Evolutionary conservation across 2,329 filamentous ascomycete genomes (phyloP).

Genomic region (Chaetomium olivaceum): DNA sequence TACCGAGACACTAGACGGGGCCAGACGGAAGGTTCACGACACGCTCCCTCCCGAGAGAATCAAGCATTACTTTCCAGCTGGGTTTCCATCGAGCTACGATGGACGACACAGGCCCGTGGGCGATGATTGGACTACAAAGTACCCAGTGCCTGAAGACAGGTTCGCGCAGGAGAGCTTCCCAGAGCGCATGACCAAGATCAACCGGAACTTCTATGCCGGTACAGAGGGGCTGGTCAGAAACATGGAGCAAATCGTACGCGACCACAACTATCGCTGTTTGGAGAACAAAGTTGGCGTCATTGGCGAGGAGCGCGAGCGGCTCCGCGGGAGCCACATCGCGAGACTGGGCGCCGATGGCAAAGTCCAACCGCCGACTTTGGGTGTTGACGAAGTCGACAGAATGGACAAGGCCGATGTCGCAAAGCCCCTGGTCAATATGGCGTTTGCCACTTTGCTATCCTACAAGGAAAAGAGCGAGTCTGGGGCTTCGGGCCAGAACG

Average conservation of each 20-base stretch:
- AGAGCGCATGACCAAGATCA: constrained; percentile 30
- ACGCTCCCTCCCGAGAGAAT: constrained; percentile 36
- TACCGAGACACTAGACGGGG: neutral
- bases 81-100: constrained; percentile 38
- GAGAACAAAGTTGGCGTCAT: constrained; percentile 42
- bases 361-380: constrained; percentile 35
- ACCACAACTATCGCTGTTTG: constrained; percentile 36
- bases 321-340: constrained; percentile 20
- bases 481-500: neutral
- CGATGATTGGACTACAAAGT: constrained; percentile 33
- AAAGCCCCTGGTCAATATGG: constrained; percentile 47
- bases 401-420: constrained; percentile 44
- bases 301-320: constrained; percentile 40
- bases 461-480: constrained; percentile 27
- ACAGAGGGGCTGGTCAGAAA: constrained; percentile 40
- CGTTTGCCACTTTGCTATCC: constrained; percentile 38
- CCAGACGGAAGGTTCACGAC: constrained; percentile 34
- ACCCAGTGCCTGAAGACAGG: constrained; percentile 31
- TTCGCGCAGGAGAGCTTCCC: constrained; percentile 31
- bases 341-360: constrained; percentile 30
- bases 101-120: constrained; percentile 23
- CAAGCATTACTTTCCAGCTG: constrained; percentile 37
- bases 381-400: constrained; percentile 42
- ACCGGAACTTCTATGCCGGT: constrained; percentile 45
- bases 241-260: constrained; percentile 36